phyloP scores from a whole-genome alignment of 345 rosid species.

The Eutrema heterophyllum region DNA sequence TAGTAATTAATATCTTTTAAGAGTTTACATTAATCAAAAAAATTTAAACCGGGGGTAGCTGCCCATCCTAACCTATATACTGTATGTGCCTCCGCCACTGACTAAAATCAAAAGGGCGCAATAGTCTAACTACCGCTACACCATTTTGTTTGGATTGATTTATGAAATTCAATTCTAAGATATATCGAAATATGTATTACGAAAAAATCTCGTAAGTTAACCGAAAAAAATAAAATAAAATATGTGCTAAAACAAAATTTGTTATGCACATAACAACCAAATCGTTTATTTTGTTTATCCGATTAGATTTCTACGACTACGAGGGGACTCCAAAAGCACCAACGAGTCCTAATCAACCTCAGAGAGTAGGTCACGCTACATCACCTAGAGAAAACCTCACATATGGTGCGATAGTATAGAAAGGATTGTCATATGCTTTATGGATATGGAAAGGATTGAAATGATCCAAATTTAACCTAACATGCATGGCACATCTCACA shows the following conservation, averaged over 20 bases:
- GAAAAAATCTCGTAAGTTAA: not conserved
- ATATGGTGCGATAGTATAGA: not conserved
- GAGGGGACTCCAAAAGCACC: not conserved
- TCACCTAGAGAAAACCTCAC: not conserved
- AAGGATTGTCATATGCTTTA: not conserved
- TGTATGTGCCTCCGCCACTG: too few relatives aligned
- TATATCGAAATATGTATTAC: not conserved
- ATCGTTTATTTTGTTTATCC: not conserved
- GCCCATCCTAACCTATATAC: too few relatives aligned
- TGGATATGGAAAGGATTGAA: slow-evolving; percentile 2
- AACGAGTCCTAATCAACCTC: not conserved
- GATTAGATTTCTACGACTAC: not conserved
- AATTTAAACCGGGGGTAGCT: too few relatives aligned
- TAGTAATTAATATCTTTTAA: too few relatives aligned
- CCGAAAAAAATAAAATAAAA: too few relatives aligned
- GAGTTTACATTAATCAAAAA: too few relatives aligned
- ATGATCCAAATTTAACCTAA: slow-evolving; percentile 13
- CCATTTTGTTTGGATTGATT: too few relatives aligned
- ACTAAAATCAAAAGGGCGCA: too few relatives aligned
- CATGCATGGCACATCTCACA: slow-evolving; percentile 20
- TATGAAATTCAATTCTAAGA: too few relatives aligned
- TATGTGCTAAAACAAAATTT: not conserved
- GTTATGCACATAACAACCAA: not conserved
- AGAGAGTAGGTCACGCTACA: not conserved
- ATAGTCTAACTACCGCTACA: too few relatives aligned